These are phyloP conservation scores for Cucurbitaria berberidis DNA, from an alignment of 2,329 filamentous ascomycete species.

Conservation along the genomic window DNA sequence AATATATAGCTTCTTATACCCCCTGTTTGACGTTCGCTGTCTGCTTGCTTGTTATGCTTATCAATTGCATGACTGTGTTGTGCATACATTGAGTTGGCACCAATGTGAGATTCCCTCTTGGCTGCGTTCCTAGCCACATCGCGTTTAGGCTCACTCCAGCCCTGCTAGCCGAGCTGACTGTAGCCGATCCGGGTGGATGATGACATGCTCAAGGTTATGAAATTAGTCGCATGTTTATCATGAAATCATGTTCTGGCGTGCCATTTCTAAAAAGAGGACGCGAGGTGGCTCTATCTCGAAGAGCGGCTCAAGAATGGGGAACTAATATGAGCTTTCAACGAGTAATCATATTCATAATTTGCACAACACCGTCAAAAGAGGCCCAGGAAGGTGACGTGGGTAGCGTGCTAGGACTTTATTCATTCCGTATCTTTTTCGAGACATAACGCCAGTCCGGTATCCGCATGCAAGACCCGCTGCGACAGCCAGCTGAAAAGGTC, in stretches of 20 bases:
- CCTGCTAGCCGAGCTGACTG: constrained; percentile 1
- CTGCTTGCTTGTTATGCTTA: constrained; percentile 4
- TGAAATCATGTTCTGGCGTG: too few species aligned
- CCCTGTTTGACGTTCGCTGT: background rate
- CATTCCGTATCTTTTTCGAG: constrained; percentile 44
- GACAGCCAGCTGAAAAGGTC: constrained; percentile 30
- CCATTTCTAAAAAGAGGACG: too few species aligned
- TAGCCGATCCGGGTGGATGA: constrained; percentile 2
- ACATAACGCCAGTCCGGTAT: constrained; percentile 44
- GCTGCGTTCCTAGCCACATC: constrained; percentile 7
- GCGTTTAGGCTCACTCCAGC: background rate
- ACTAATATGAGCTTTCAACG: background rate
- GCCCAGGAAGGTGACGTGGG: constrained; percentile 1
- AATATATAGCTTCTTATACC: constrained; percentile 4
- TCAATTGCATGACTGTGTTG: constrained; percentile 5
- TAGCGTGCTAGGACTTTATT: constrained; percentile 41
- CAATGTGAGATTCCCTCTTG: background rate
- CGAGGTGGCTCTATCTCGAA: too few species aligned
- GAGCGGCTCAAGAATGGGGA: background rate
- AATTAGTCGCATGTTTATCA: too few species aligned
- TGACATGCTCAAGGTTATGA: background rate
- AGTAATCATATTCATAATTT: background rate
- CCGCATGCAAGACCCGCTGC: constrained; percentile 39
- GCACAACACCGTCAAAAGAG: background rate
- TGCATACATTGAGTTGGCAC: background rate